Percentiles rank a stretch among this genome's conserved stretches.
These are phyloP conservation scores for Pseudogymnoascus sp. DNA, from an alignment of 2,329 filamentous ascomycete species.

Conservation along the genomic window DNA sequence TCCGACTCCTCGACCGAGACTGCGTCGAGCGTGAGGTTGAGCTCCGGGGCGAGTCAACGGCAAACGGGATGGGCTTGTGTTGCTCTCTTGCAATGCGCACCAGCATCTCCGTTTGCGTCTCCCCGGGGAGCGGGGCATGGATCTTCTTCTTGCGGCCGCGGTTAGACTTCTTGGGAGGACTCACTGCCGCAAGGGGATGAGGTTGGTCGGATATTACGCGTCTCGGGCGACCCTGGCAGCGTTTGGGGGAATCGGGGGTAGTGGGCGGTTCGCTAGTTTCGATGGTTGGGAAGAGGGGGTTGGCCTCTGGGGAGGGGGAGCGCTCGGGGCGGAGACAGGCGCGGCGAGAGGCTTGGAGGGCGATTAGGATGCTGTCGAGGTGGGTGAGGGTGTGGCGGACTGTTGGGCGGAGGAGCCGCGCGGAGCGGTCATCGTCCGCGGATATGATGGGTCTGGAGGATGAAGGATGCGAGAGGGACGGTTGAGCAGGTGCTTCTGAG, in stretches of 20 bases:
- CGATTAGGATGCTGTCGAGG: constrained; percentile 61
- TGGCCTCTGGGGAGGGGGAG: constrained; percentile 34
- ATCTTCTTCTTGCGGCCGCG: constrained; percentile 35
- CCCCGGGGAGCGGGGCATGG: constrained; percentile 36
- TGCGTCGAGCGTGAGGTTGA: neutral
- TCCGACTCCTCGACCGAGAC: neutral
- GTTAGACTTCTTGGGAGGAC: neutral
- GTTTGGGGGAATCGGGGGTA: neutral
- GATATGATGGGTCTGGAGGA: constrained; percentile 48
- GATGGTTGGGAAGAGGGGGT: constrained; percentile 13
- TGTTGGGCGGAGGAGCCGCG: constrained; percentile 57
- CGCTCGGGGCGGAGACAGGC: constrained; percentile 40
- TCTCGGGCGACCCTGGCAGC: neutral
- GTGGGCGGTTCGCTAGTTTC: neutral
- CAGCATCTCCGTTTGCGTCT: constrained; percentile 40
- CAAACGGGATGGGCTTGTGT: neutral
- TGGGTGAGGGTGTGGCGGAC: constrained; percentile 63
- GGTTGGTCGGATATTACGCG: neutral
- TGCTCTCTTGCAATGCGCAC: constrained; percentile 39
- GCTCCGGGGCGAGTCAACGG: neutral
- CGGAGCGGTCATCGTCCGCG: constrained; percentile 63
- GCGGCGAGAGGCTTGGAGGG: constrained; percentile 61
- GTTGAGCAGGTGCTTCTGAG: neutral
- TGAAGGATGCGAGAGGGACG: neutral
- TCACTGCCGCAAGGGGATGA: neutral